Conservation (phyloP, 139 green algal genomes). For the Chlorella ohadii region DNA sequence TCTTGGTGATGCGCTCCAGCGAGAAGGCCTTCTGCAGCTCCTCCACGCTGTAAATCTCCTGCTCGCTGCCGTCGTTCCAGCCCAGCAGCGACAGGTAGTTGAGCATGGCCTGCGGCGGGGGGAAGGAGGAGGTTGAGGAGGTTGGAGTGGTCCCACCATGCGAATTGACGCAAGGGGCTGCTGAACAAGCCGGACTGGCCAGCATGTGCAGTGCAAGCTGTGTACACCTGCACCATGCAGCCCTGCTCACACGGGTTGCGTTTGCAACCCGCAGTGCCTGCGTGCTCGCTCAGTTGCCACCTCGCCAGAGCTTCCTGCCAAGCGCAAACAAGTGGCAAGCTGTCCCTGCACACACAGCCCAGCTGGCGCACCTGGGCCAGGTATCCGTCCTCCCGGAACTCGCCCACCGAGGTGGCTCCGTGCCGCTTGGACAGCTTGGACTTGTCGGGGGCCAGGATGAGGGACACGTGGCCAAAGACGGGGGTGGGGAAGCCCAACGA, state of each 20-base stretch:
- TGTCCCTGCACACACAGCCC: not conserved
- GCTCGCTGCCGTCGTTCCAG: constrained; percentile 99
- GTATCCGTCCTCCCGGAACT: constrained; percentile 95
- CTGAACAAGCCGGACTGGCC: too few species aligned
- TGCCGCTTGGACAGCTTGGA: constrained; percentile 98
- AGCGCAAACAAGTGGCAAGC: too few species aligned
- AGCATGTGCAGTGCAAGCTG: too few species aligned
- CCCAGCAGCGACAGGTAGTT: constrained; percentile 98
- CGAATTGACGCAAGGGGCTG: too few species aligned
- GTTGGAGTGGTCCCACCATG: too few species aligned
- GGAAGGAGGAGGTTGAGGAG: not conserved
- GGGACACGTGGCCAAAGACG: constrained; percentile 92
- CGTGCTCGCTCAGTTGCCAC: too few species aligned
- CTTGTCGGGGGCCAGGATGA: constrained; percentile 98
- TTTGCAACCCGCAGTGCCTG: too few species aligned
- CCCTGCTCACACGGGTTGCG: too few species aligned
- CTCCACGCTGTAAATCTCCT: constrained; percentile 89
- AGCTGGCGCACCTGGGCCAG: constrained; percentile 59
- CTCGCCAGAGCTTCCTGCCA: too few species aligned
- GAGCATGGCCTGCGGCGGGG: constrained; percentile 81
- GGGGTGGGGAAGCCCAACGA: constrained; percentile 89
- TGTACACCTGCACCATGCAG: too few species aligned
- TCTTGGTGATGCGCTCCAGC: constrained; percentile 97
- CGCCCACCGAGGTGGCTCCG: constrained; percentile 95
- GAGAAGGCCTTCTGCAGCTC: constrained; percentile 76